Conservation (phyloP, 495 filamentous ascomycete species). For the Aspergillus leporis region DNA sequence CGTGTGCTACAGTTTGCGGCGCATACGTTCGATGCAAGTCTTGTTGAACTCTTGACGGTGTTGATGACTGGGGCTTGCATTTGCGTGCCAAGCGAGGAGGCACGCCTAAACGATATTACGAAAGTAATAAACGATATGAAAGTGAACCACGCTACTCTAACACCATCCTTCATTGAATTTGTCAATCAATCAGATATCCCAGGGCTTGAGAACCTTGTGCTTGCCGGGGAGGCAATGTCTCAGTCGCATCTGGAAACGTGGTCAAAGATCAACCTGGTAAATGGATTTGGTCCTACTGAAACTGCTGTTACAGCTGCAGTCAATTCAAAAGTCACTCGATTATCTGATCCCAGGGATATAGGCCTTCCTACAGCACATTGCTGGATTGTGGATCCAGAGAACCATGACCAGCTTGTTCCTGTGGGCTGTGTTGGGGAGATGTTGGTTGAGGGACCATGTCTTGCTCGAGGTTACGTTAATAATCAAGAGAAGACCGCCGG, state of each 20-base stretch:
- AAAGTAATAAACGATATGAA: constrained; percentile 45
- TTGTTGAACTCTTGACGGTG: constrained; percentile 42
- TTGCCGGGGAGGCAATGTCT: constrained; percentile 59
- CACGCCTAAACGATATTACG: constrained; percentile 50
- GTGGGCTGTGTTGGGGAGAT: constrained; percentile 52
- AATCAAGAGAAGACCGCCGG: constrained; percentile 41
- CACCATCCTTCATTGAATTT: constrained; percentile 54
- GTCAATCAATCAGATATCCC: constrained; percentile 47
- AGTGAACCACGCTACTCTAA: constrained; percentile 48
- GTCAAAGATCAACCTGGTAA: constrained; percentile 55
- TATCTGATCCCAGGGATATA: constrained; percentile 45
- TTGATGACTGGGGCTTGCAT: constrained; percentile 47
- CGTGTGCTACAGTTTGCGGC: constrained; percentile 53
- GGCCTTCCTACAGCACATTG: constrained; percentile 41
- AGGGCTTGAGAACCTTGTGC: constrained; percentile 43
- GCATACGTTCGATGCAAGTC: constrained; percentile 54
- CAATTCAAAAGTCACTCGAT: constrained; percentile 35
- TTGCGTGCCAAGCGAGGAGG: constrained; percentile 53
- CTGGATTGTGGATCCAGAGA: constrained; percentile 49
- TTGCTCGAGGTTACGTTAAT: constrained; percentile 52
- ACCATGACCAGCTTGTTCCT: constrained; percentile 49
- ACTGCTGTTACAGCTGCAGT: constrained; percentile 39
- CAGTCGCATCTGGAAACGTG: constrained; percentile 51
- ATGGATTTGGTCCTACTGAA: constrained; percentile 62
- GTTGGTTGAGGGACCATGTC: constrained; percentile 49